These are phyloP conservation scores for Fragosphaeria purpurea DNA, from an alignment of 2,329 filamentous ascomycete species.

Conservation along the genomic window DNA sequence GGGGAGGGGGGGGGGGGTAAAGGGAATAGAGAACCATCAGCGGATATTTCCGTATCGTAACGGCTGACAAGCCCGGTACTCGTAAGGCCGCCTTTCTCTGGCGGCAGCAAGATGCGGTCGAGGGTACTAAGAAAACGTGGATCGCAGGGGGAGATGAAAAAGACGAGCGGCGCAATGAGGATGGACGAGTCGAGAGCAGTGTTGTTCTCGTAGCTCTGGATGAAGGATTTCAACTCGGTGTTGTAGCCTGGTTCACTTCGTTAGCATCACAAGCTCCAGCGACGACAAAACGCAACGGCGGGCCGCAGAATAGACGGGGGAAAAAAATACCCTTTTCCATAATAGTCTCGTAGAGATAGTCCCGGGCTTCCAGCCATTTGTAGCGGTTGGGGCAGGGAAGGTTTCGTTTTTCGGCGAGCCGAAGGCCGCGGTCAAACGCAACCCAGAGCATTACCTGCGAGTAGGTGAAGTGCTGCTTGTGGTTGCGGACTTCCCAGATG, in stretches of 20 bases:
- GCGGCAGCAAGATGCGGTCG: slow-evolving; percentile 59
- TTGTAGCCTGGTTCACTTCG: slow-evolving; percentile 48
- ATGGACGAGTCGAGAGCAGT: slow-evolving; percentile 65
- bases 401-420: slow-evolving; percentile 64
- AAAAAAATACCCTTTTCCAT: slow-evolving; percentile 52
- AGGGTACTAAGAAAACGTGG: slow-evolving; percentile 64
- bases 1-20: background rate
- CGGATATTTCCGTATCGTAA: slow-evolving; percentile 58
- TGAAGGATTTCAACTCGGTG: slow-evolving; percentile 55
- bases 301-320: background rate
- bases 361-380: slow-evolving; percentile 57
- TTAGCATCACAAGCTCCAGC: background rate
- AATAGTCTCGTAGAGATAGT: slow-evolving; percentile 62
- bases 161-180: slow-evolving; percentile 67
- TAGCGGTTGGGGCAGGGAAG: slow-evolving; percentile 61
- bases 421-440: slow-evolving; percentile 64
- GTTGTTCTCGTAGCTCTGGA: slow-evolving; percentile 65
- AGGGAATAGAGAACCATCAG: slow-evolving; percentile 45
- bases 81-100: slow-evolving; percentile 66
- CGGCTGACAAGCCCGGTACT: slow-evolving; percentile 67
- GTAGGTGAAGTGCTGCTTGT: slow-evolving; percentile 69
- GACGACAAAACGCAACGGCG: no score
- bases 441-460: slow-evolving; percentile 82
- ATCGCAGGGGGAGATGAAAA: slow-evolving; percentile 70
- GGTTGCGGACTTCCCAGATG: slow-evolving; percentile 71